phyloP scores from a whole-genome alignment of 2,329 filamentous ascomycete species.

The Chalaropsis thielavioides region DNA sequence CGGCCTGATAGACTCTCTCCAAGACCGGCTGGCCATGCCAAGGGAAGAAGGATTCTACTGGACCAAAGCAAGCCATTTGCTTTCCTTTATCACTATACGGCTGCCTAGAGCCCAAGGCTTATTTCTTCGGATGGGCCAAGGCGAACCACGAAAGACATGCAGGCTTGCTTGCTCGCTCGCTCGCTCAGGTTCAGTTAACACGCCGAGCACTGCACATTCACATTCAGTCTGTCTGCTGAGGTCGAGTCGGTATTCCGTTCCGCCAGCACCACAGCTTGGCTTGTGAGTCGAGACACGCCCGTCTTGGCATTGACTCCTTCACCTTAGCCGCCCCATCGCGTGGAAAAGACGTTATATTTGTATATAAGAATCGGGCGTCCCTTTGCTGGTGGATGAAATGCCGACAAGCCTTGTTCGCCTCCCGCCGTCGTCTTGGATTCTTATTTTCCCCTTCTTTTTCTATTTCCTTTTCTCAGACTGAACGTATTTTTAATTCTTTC shows the following conservation, averaged over 20 bases:
- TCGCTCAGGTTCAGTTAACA: too few species aligned
- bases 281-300: not conserved
- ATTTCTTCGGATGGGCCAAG: too few species aligned
- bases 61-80: too few species aligned
- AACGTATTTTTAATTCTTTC: too few species aligned
- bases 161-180: too few species aligned
- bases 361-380: conserved; percentile 1
- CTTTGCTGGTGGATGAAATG: not conserved
- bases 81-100: too few species aligned
- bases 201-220: not conserved
- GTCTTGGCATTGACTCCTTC: not conserved
- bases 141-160: too few species aligned
- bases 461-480: not conserved
- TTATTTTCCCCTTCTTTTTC: not conserved
- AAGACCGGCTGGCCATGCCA: not conserved
- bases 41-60: too few species aligned
- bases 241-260: not conserved
- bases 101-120: too few species aligned
- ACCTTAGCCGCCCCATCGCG: not conserved
- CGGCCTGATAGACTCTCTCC: not conserved
- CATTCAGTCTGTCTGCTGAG: not conserved
- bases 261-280: not conserved
- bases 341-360: not conserved
- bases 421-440: not conserved
- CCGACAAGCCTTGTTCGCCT: not conserved